Evolutionary conservation across 75 land plant genomes (phyloP), one percentile per base, ranked within the genome.

Genomic region (Gnetum montanum): DNA sequence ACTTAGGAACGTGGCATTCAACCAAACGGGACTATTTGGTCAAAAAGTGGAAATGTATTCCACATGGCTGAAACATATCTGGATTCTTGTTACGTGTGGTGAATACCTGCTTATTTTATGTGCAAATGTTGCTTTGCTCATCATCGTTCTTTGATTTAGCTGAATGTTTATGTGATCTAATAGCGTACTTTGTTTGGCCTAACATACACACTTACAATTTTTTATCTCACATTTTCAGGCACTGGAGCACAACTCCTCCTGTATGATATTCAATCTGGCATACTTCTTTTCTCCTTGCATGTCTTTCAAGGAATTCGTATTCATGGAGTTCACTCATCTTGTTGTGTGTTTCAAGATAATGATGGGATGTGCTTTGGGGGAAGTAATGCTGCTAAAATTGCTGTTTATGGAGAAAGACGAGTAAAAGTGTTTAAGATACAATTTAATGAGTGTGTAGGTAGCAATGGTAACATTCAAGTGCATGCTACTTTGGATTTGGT

Each of bases 271-370:
- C 62, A 59, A 12, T n/a, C 70, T 7, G 80, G 80, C 31, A 60
- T 54, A 8, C 38, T 73, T 11, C 26, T 80, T 6, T 56, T 41
- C 3, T 76, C 85, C 2, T 69, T 67, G 26, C 72, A 72, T 7
- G 88, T 83, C 3, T 90, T 95, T 52, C 77, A 90, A 41, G 99
- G 99, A 0, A 75, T 95, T 43, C 78, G 91, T 8, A 85, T 95
- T 43, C 96, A 95, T 54, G 99, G 99, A 23, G 83, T 95, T 49
- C 26, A 45, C 7, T 64, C 26, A 30, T 51, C 54, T 30, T 51
- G 54, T 51, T 51, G n/a, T 29, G n/a, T 51, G 19, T 6, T 51
- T 51, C 20, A 31, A 57, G 27, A 57, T 19, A 20, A 26, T 41
- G 49, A 57, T 45, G n/a, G 23, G 18, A 41, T 50, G 10, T 13